Base-by-base conservation (phyloP, 1,139 yeast genomes). In the Kluyveromyces sp. region DNA sequence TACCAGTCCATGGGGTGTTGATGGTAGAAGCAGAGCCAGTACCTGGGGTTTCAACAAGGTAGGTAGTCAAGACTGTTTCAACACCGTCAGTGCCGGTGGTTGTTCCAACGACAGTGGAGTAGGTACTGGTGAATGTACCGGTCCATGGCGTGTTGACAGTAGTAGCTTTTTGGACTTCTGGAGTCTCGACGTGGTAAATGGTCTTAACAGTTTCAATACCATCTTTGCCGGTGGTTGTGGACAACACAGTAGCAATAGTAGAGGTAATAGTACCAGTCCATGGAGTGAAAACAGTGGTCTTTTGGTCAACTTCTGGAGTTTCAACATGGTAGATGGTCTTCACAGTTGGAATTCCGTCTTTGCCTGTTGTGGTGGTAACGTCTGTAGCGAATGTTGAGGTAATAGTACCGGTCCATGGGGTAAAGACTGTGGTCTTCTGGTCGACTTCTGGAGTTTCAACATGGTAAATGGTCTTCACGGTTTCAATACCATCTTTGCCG, bases 301-400 rank as follows among this genome's bases (percentile, higher is more conserved):
- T 35, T 7, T 35, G 15, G n/a, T 41, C 32, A 6, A 34, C 41
- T 4, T 39, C 41, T 8, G 54, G 52, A 32, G 54, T 51, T 25
- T 48, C 52, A 30, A 52, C 50, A 8, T 32, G 36, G 41, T 45
- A 52, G n/a, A 47, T 38, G 30, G 52, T 50, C 25, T 50, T 45
- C 25, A 43, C 45, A 25, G 52, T 45, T 25, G 46, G 43, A 7
- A 39, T 47, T 15, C 49, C 49, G 30, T 49, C 46, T 26, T 46
- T 31, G 4, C 47, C 47, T 26, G 50, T 45, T 44, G 29, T 28
- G 10, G 48, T 47, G 3, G 43, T 42, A 8, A 27, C 6, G 5
- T 46, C 46, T 1, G 49, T 47, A 1, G 49, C 34, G 30, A 43
- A 47, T 4, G 55, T 52, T 3, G 41, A 31, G 3, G 48, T 50